A percentile compares a stretch with the other conserved stretches of the same genome.
Conservation (phyloP, 306 rosid species). For the Cucumis sativus region Cucumber_9930_V3 NC_026661.2:3183501-3184000, state of each 20-base stretch:
- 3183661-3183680: not conserved
- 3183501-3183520: not conserved
- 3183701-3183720: not conserved
- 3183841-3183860: too few relatives aligned
- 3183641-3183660: not conserved
- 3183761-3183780: not conserved
- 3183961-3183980: slow-evolving; percentile 52
- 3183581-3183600: not conserved
- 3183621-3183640: not conserved
- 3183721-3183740: not conserved
- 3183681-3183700: not conserved
- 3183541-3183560: not conserved
- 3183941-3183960: slow-evolving; percentile 39
- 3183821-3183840: too few relatives aligned
- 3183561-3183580: not conserved
- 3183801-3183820: not conserved
- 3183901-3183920: slow-evolving; percentile 14
- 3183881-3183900: too few relatives aligned
- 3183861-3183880: too few relatives aligned
- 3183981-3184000: slow-evolving; percentile 53
- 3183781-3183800: not conserved
- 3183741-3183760: not conserved
- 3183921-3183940: slow-evolving; percentile 57
- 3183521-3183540: not conserved
- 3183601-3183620: not conserved